phyloP scores from a whole-genome alignment of 805 yeast species.

The Spathaspora boniae region DNA sequence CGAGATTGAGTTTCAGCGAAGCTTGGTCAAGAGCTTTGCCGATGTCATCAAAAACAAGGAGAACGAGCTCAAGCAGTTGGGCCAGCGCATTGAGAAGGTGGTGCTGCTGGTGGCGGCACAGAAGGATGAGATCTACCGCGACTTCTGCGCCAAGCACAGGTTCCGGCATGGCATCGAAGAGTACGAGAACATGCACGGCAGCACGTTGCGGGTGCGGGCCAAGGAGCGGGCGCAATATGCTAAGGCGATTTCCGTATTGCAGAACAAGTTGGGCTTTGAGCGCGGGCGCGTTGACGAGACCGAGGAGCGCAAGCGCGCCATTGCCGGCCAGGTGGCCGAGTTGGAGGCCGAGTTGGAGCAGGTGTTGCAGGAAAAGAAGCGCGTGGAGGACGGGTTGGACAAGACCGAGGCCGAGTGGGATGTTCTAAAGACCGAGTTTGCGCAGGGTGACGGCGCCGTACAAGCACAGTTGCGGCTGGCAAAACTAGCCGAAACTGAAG shows the following conservation, averaged over 20 bases:
- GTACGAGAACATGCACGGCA: constrained; percentile 69
- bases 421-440: constrained; percentile 18
- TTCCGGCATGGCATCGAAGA: constrained; percentile 54
- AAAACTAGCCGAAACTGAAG: constrained; percentile 25
- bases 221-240: constrained; percentile 60
- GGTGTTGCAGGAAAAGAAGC: constrained; percentile 31
- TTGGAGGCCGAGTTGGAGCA: constrained; percentile 31
- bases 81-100: constrained; percentile 20
- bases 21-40: constrained; percentile 18
- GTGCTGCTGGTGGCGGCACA: constrained; percentile 21
- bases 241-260: constrained; percentile 57
- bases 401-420: constrained; percentile 26
- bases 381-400: constrained; percentile 19
- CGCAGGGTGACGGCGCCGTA: constrained; percentile 8
- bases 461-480: constrained; percentile 23
- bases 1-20: constrained; percentile 51
- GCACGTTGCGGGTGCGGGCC: constrained; percentile 49
- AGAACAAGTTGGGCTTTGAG: constrained; percentile 65
- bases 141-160: constrained; percentile 54
- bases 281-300: constrained; percentile 55
- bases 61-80: constrained; percentile 12
- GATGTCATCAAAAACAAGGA: constrained; percentile 15
- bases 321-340: constrained; percentile 36
- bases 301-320: constrained; percentile 38
- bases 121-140: constrained; percentile 45